Evolutionary conservation across 2,329 filamentous ascomycete species (phyloP).

Genomic region (Claviceps purpurea): DNA sequence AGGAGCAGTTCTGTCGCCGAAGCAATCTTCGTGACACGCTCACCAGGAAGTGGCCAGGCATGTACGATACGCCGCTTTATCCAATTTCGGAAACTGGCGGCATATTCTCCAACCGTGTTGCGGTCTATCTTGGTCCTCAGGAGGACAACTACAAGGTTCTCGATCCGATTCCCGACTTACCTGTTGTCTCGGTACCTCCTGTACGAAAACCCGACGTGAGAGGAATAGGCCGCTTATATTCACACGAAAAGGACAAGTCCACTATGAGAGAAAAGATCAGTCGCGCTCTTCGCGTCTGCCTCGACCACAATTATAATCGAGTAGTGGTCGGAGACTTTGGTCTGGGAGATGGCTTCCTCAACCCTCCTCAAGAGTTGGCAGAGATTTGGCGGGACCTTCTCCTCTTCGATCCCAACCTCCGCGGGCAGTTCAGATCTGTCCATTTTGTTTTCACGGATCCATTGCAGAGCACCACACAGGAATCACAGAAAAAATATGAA

Average conservation of each 20-base stretch:
- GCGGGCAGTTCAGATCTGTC: constrained; percentile 47
- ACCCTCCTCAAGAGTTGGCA: constrained; percentile 51
- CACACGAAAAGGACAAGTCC: constrained; percentile 56
- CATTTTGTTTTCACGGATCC: constrained; percentile 52
- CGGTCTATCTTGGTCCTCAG: constrained; percentile 59
- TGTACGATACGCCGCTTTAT: constrained; percentile 41
- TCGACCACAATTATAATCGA: constrained; percentile 40
- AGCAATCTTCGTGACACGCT: constrained; percentile 61
- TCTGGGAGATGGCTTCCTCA: constrained; percentile 48
- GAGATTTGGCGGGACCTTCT: constrained; percentile 54
- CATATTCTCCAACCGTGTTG: constrained; percentile 56
- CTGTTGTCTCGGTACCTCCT: constrained; percentile 62
- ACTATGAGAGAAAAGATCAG: constrained; percentile 62
- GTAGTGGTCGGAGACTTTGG: constrained; percentile 53
- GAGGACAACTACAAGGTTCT: constrained; percentile 45
- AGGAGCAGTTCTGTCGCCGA: constrained; percentile 59
- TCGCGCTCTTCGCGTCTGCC: constrained; percentile 56
- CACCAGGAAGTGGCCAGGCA: constrained; percentile 42
- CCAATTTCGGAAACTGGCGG: constrained; percentile 58
- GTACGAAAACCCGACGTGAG: constrained; percentile 64
- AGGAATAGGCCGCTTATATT: constrained; percentile 52
- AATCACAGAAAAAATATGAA: constrained; percentile 11
- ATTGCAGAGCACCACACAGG: constrained; percentile 37
- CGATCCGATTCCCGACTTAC: constrained; percentile 42
- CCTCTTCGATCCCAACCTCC: constrained; percentile 47